Conservation (phyloP, 2,329 filamentous ascomycete species). For the Delphinella strobiligena region DNA sequence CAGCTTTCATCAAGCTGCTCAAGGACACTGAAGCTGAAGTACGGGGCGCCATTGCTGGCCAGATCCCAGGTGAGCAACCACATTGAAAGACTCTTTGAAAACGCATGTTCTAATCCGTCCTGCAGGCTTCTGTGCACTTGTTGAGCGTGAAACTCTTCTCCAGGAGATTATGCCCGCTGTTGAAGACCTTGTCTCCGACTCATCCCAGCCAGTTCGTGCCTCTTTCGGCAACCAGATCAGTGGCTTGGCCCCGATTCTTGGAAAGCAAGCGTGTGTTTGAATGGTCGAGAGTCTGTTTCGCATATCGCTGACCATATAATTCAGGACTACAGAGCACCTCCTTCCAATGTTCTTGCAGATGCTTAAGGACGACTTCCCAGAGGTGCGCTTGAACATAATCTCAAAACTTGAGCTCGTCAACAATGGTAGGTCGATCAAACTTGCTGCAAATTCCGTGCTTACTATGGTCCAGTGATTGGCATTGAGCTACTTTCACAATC, state of each 20-base stretch:
- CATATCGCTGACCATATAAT: not conserved
- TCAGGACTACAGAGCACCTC: constrained; percentile 85
- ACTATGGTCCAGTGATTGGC: constrained; percentile 67
- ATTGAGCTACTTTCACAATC: constrained; percentile 96
- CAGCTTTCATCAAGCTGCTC: constrained; percentile 90
- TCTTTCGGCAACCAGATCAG: constrained; percentile 95
- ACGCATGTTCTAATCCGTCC: constrained; percentile 21
- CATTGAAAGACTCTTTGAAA: not conserved
- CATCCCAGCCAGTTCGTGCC: constrained; percentile 91
- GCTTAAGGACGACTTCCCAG: constrained; percentile 98
- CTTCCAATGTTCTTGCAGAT: constrained; percentile 98
- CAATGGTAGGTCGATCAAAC: constrained; percentile 51
- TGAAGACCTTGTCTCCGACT: constrained; percentile 91
- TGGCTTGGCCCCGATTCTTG: constrained; percentile 87
- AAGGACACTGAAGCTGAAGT: constrained; percentile 98
- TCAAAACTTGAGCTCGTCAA: constrained; percentile 99
- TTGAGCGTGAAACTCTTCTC: constrained; percentile 77
- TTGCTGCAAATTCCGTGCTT: not conserved
- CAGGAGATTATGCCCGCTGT: constrained; percentile 95
- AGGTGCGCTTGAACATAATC: constrained; percentile 96
- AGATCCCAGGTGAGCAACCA: constrained; percentile 61
- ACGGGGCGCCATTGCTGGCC: constrained; percentile 88
- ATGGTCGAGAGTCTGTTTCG: not conserved
- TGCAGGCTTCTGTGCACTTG: constrained; percentile 75
- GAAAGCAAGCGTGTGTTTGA: constrained; percentile 76